Conservation (phyloP, 495 filamentous ascomycete genomes). For the Xylaria venustula region DNA sequence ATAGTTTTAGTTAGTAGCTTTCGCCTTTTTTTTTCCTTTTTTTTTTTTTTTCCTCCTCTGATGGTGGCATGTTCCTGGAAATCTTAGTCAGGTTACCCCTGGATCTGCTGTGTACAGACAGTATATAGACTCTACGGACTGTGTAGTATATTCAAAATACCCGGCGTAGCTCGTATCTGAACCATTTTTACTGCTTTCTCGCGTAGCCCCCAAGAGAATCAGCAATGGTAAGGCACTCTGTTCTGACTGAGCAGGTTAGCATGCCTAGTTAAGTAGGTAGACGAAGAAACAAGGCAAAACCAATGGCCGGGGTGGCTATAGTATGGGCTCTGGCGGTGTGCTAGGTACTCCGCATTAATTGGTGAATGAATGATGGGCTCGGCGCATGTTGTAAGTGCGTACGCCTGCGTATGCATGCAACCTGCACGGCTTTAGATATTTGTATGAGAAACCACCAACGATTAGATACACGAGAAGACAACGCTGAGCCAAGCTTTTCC, state of each 20-base stretch:
- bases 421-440: not conserved
- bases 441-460: too few relatives aligned
- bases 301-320: too few relatives aligned
- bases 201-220: too few relatives aligned
- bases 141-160: too few relatives aligned
- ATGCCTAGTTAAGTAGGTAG: too few relatives aligned
- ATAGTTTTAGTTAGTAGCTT: not conserved
- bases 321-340: not conserved
- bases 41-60: not conserved
- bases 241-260: too few relatives aligned
- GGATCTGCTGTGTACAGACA: not conserved
- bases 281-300: too few relatives aligned
- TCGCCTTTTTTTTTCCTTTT: too few relatives aligned
- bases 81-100: not conserved
- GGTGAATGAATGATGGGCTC: slow-evolving; percentile 1
- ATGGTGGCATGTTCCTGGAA: not conserved
- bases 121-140: too few relatives aligned
- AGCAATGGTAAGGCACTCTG: too few relatives aligned
- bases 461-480: not conserved
- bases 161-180: too few relatives aligned
- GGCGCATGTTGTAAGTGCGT: not conserved
- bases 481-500: not conserved
- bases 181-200: too few relatives aligned
- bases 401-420: not conserved
- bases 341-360: not conserved